Percentiles rank a stretch among this genome's conserved stretches.
phyloP scores from a whole-genome alignment of 306 rosid genomes.

The Corylus avellana region DNA sequence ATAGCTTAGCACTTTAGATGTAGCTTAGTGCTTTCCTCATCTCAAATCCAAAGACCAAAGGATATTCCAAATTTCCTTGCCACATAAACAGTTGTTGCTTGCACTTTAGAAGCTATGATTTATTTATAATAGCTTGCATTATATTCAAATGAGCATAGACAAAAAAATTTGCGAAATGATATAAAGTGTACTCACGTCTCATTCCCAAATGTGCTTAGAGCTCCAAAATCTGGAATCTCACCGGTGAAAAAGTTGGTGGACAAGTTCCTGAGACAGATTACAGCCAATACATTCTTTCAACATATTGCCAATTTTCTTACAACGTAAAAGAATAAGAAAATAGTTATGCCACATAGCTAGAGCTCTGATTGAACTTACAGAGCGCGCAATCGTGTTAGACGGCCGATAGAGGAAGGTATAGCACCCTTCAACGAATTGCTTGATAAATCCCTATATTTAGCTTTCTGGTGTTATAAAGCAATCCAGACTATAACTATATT shows the following conservation, averaged over 20 bases:
- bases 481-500: neutral
- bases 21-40: neutral
- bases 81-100: neutral
- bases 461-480: constrained; percentile 18
- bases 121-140: neutral
- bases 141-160: neutral
- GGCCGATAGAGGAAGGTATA: constrained; percentile 91
- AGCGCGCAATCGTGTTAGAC: constrained; percentile 59
- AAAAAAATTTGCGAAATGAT: neutral
- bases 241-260: constrained; percentile 90
- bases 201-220: constrained; percentile 76
- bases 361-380: constrained; percentile 58
- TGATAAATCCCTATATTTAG: constrained; percentile 69
- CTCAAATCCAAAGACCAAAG: neutral
- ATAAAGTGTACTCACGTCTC: constrained; percentile 59
- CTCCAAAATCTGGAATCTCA: constrained; percentile 93
- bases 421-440: constrained; percentile 88
- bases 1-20: neutral
- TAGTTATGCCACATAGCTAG: neutral
- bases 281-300: constrained; percentile 5
- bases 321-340: neutral
- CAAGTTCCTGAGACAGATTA: constrained; percentile 70
- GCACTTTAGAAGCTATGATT: neutral
- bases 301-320: neutral
- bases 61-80: neutral